Conservation (phyloP, 345 rosid species). For the Lenwebbia sp. region DNA sequence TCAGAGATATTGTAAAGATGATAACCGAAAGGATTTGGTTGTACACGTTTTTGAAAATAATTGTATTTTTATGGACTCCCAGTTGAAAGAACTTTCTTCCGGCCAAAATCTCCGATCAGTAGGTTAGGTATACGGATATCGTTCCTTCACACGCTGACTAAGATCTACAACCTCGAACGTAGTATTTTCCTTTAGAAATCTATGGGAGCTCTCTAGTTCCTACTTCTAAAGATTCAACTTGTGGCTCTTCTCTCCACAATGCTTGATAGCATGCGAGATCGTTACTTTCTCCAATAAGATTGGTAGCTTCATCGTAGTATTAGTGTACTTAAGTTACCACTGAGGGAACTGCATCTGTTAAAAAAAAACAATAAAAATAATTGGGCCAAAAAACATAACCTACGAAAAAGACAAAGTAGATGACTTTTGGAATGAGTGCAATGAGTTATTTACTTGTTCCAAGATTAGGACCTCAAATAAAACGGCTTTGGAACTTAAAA, state of each 20-base stretch:
- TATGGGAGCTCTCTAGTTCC: not conserved
- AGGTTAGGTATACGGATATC: not conserved
- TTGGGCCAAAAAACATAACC: not conserved
- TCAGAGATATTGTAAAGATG: not conserved
- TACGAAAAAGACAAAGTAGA: not conserved
- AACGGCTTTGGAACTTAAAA: not conserved
- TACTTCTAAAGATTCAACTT: not conserved
- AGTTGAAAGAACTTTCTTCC: not conserved
- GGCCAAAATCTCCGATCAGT: not conserved
- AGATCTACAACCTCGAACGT: not conserved
- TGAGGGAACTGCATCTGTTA: not conserved
- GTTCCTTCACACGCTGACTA: not conserved
- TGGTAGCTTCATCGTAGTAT: not conserved
- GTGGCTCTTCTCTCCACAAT: not conserved
- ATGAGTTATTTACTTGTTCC: not conserved
- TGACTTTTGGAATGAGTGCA: not conserved
- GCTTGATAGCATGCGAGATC: not conserved
- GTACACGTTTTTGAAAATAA: not conserved
- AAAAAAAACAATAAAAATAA: not conserved
- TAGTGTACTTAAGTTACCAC: not conserved
- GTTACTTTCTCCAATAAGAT: not conserved
- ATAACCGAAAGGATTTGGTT: not conserved
- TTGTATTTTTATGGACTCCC: not conserved
- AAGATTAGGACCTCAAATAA: not conserved
- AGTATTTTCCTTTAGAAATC: not conserved